Base-by-base conservation (phyloP, 192 early-diverging fungal genomes). In the Linnemannia zychae region DNA sequence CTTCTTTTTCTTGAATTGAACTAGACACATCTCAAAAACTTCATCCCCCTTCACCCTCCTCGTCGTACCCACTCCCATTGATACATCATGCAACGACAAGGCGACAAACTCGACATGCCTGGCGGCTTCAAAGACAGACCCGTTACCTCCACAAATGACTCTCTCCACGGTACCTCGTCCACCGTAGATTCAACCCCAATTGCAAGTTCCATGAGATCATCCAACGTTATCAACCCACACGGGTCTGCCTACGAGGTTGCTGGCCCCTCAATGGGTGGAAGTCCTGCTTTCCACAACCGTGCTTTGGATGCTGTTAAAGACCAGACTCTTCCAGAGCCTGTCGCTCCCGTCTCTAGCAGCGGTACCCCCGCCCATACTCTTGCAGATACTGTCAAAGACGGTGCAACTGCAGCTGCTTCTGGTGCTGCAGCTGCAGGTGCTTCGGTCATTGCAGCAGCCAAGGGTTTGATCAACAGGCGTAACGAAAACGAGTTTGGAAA, bases 151-250 rank as follows among this genome's bases (percentile, higher is more conserved):
- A 47, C 52, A 38, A 46, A 13, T 15, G 49, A 48, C 46, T 28
- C 68, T 31, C 1, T 22, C 17, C 69, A 13, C 18, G 16, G 40
- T 31, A 36, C 71, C 16, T 18, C 74, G 6, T 22, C 38, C 34
- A 37, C 57, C 17, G 7, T 12, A 16, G 3, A 57, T 34, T 4
- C 33, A 16, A 11, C 68, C 33, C 52, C 79, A 0, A 36, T 34
- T 28, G 80, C 81, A 12, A 44, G 71, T 7, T 20, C 76, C n/a
- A 78, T 84, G 82, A 74, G 76, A 57, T 72, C 72, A 15, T 11
- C 66, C 33, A 84, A 60, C 46, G 36, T 67, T 12, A 52, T 15
- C 31, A 84, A 78, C 52, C 76, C 72, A 37, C 49, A 49, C 28
- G 76, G 31, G 3, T 67, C 63, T 16, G 18, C 34, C 44, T 78